Evolutionary conservation across 345 rosid genomes (phyloP).

Genomic region (Psidium guajava): DNA sequence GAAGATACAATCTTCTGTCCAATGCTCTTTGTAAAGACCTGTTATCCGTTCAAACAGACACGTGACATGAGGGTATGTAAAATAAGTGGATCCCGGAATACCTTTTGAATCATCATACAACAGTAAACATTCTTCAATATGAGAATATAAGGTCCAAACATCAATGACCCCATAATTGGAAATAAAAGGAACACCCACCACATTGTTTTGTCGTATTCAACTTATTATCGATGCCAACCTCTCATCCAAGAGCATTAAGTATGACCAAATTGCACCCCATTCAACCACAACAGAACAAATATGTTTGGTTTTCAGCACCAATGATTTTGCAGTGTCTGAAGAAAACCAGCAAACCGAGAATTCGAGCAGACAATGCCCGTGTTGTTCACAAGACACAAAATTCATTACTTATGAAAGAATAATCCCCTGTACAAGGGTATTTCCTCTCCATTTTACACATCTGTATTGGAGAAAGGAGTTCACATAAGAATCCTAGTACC

Average conservation of each 20-base stretch:
- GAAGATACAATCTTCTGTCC: constrained; percentile 78
- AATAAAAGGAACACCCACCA: neutral
- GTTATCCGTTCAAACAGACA: neutral
- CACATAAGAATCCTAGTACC: neutral
- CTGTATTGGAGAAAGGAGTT: neutral
- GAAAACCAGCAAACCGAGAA: neutral
- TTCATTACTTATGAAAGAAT: neutral
- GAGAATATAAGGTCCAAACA: neutral
- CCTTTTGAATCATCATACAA: neutral
- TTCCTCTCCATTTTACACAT: neutral
- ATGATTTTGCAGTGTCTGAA: neutral
- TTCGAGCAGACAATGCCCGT: neutral
- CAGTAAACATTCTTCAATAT: neutral
- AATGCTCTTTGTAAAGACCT: constrained; percentile 81
- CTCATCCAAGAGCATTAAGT: neutral
- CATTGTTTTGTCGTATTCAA: neutral
- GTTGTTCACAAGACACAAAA: neutral
- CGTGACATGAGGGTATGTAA: neutral
- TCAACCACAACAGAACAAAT: neutral
- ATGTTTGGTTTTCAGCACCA: neutral
- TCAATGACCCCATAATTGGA: neutral
- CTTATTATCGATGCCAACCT: neutral
- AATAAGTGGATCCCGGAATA: neutral
- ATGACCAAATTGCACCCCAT: neutral
- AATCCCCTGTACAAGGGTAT: neutral